phyloP scores from a whole-genome alignment of 1,284 basidiomycete genomes.

The Ustilago xerochloae region DNA sequence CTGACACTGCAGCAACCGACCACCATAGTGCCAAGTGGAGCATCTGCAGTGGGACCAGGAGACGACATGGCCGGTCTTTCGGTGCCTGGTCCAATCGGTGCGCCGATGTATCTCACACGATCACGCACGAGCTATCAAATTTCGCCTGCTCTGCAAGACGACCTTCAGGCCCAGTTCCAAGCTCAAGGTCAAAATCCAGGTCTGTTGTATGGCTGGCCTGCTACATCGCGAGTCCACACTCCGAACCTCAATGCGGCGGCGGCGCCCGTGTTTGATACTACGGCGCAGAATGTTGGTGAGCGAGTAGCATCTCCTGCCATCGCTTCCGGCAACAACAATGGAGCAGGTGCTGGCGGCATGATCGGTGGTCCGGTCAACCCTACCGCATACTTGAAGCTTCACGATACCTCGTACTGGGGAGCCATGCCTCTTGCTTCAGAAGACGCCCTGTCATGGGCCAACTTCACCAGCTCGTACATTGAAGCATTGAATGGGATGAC shows the following conservation, averaged over 20 bases:
- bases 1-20: neutral
- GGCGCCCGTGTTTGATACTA: conserved; percentile 1
- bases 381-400: conserved; percentile 42
- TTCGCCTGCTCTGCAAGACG: conserved; percentile 21
- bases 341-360: neutral
- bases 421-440: conserved; percentile 48
- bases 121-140: conserved; percentile 21
- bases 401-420: conserved; percentile 53
- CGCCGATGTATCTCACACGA: conserved; percentile 36
- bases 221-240: conserved; percentile 1
- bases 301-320: neutral
- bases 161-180: conserved; percentile 31
- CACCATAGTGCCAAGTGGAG: neutral
- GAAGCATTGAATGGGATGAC: conserved; percentile 50
- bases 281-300: neutral
- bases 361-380: conserved; percentile 20
- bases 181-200: conserved; percentile 33
- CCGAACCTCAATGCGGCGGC: neutral
- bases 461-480: conserved; percentile 48
- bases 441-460: conserved; percentile 47
- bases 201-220: conserved; percentile 26
- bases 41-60: neutral
- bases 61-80: conserved; percentile 14
- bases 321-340: neutral
- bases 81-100: conserved; percentile 41